Evolutionary conservation across 192 early-diverging fungal genomes (phyloP).

Genomic region (Chytriomyces confervae): DNA sequence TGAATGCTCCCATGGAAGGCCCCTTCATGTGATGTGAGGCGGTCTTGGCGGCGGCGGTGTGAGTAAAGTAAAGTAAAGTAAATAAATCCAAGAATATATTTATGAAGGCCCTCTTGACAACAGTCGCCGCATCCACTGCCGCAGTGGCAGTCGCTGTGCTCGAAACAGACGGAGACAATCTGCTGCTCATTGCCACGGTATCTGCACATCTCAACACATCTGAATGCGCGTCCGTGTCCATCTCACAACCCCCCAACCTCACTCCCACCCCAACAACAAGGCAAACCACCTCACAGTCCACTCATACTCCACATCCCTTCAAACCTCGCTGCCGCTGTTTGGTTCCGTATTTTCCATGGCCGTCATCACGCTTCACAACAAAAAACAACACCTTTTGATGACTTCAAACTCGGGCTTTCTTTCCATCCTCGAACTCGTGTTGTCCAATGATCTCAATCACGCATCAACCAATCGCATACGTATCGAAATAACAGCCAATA

Average conservation of each 20-base stretch:
- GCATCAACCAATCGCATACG: neutral
- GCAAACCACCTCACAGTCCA: neutral
- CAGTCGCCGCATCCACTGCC: neutral
- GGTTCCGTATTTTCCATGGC: neutral
- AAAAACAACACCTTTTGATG: neutral
- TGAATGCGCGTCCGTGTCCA: neutral
- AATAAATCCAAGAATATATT: neutral
- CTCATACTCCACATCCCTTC: neutral
- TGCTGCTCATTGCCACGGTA: neutral
- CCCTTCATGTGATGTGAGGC: no score
- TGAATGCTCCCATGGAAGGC: no score
- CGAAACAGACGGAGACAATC: neutral
- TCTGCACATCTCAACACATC: neutral
- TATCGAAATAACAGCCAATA: neutral
- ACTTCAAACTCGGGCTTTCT: constrained; percentile 43
- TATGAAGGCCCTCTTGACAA: neutral
- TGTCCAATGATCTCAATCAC: no score
- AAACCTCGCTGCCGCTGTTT: neutral
- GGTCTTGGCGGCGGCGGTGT: no score
- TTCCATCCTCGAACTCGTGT: constrained; percentile 21
- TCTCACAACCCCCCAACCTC: no score
- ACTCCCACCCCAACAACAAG: neutral
- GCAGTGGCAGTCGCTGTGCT: neutral
- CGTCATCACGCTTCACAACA: no score
- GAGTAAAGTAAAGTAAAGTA: no score